Evolutionary conservation across 352 stramenopile genomes (phyloP), one percentile per base, ranked within the genome.

Genomic region (Peronospora destructor): DNA sequence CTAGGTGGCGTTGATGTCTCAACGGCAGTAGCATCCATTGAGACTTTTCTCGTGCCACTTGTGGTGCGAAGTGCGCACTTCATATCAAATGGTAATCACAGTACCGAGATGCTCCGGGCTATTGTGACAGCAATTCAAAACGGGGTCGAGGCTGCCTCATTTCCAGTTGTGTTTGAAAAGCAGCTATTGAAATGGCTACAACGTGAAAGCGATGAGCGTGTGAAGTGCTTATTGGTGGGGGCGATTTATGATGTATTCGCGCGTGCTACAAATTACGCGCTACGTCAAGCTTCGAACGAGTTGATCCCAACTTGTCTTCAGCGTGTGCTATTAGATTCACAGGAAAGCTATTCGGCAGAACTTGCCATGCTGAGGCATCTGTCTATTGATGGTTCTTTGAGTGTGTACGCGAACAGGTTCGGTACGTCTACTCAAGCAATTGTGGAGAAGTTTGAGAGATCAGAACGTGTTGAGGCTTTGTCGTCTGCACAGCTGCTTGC

Each of bases 401-500:
- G 9, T 0, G 25, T 25, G 8, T 38, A 63, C 6, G 33, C 30
- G 6, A 39, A 37, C 4, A 21, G 21, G 9, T 50, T 60, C n/a
- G 4, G 39, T 29, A 19, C 28, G 0, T 38, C 47, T 28, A 23
- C 49, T 40, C 34, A 51, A 12, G 33, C 28, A n/a, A 42, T 65
- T 9, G 41, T 78, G 35, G 48, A 53, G 28, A 70, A 61, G 23
- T 40, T 84, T 4, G 48, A 35, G 6, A 63, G 47, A 16, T 45
- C 36, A 9, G 33, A 64, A 23, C 28, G 34, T 14, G 43, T 67
- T 16, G 67, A 65, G 6, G 39, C 14, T 12, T 36, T 79, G 19
- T 49, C 71, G 19, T 58, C 68, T n/a, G 35, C 36, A 1, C 73
- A 84, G 16, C 36, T 79, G 11, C 34, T 68, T 3, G 61, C 58